Evolutionary conservation across 2,329 filamentous ascomycete species (phyloP).

Genomic region (Beauveria caledonica): DNA sequence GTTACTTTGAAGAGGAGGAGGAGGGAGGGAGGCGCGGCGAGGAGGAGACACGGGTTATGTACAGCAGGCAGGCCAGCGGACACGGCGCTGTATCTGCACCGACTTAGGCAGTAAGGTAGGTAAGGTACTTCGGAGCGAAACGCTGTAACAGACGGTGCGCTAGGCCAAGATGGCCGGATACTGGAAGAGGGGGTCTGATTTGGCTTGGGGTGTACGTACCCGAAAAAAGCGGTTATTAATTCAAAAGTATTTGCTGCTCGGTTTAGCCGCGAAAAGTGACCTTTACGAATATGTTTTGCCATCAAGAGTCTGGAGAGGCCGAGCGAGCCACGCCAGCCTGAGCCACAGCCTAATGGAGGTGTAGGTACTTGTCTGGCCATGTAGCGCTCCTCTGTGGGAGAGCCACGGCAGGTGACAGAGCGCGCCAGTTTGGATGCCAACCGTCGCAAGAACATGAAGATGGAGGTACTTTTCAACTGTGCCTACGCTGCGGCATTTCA

Average conservation of each 20-base stretch:
- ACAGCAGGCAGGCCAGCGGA: constrained; percentile 8
- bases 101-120: neutral
- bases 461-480: neutral
- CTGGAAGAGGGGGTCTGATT: neutral
- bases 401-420: constrained; percentile 5
- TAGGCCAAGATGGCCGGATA: neutral
- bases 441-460: neutral
- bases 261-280: neutral
- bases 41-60: constrained; percentile 15
- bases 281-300: neutral
- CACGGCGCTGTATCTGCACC: too few relatives aligned
- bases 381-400: neutral
- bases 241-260: neutral
- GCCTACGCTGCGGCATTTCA: too few relatives aligned
- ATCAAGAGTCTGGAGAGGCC: neutral
- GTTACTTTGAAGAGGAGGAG: constrained; percentile 34
- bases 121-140: too few relatives aligned
- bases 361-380: neutral
- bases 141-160: neutral
- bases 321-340: constrained; percentile 6
- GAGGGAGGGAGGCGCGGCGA: constrained; percentile 24
- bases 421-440: neutral
- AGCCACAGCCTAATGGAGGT: constrained; percentile 7
- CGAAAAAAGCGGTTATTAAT: neutral
- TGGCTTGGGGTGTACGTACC: neutral